Base-by-base conservation (phyloP, 768 basidiomycete species). In the Podaxis sp. region DNA sequence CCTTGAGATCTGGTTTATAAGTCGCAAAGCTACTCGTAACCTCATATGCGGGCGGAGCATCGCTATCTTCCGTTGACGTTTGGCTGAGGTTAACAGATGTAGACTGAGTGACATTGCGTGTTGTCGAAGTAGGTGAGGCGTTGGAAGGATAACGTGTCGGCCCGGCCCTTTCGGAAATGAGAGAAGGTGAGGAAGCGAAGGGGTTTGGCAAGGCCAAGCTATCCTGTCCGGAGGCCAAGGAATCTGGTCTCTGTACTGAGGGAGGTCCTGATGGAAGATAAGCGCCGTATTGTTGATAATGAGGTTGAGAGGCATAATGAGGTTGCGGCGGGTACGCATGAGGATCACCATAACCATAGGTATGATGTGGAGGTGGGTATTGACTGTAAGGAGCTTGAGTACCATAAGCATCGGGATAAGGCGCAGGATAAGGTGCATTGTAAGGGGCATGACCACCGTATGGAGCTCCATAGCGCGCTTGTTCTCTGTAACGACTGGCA, bases 271-370 rank as follows among this genome's bases (percentile, higher is more conserved):
- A 2, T 11, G 41, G 36, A 13, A 41, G 41, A 36, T 50, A 50
- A 4, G 49, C 49, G 12, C 24, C 47, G 24, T 61, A 54, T 27
- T 54, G 52, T 47, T 61, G 60, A 36, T 46, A 55, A 8, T 61
- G 60, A 3, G 58, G 37, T 36, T 50, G 58, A 9, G 49, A 50
- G 33, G 49, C 49, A 29, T 61, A 61, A 2, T 61, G 53, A 22
- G 53, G 52, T 37, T 46, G 60, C 27, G 60, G 52, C 5, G 60
- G 60, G n/a, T 61, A 61, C 33, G 27, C 60, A 25, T 61, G 60
- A 11, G 40, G 25, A 36, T 13, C 22, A 9, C 41, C 53, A 36
- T 61, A 61, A 15, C 27, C 53, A 17, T 61, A 61, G 15, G 53
- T 13, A 4, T 27, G 37, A 8, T n/a, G 9, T 22, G 41, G 41